These are phyloP conservation scores for Pseudocercospora fuligena DNA, from an alignment of 2,329 filamentous ascomycete species.

Conservation along the genomic window DNA sequence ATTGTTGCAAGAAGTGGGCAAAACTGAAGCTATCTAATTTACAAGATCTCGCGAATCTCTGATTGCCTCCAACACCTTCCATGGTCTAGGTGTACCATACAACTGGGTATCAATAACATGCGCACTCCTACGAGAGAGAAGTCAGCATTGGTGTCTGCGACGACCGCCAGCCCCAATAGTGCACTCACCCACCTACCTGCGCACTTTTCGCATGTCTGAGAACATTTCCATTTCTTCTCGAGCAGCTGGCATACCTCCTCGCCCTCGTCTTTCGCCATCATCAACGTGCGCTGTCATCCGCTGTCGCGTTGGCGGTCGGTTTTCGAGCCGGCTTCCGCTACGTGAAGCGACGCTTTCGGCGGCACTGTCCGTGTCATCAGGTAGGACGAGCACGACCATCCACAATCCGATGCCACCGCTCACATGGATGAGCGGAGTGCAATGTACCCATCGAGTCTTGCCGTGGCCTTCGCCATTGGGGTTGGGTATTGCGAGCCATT, in stretches of 20 bases:
- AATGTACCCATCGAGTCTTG: conserved; percentile 75
- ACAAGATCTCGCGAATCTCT: neutral
- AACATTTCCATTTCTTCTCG: conserved; percentile 6
- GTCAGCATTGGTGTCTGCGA: neutral
- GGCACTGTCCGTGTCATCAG: conserved; percentile 4
- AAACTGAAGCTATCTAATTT: neutral
- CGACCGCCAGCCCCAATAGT: neutral
- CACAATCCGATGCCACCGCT: conserved; percentile 73
- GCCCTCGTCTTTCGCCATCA: neutral
- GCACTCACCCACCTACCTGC: neutral
- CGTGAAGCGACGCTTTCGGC: neutral
- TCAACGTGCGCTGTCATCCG: neutral
- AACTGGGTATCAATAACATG: conserved; percentile 1
- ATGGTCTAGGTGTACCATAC: neutral
- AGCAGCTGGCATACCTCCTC: neutral
- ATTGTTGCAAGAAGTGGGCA: neutral
- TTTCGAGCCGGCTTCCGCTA: neutral
- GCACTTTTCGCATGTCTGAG: conserved; percentile 1
- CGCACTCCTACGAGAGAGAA: neutral
- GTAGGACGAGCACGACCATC: conserved; percentile 71
- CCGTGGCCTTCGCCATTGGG: conserved; percentile 55
- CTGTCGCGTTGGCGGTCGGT: neutral
- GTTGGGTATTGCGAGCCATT: conserved; percentile 62
- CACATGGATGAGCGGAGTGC: conserved; percentile 71
- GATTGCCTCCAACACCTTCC: neutral